These are phyloP conservation scores for Leucaena leucocephala DNA, from an alignment of 306 rosid species.

Conservation along the genomic window DNA sequence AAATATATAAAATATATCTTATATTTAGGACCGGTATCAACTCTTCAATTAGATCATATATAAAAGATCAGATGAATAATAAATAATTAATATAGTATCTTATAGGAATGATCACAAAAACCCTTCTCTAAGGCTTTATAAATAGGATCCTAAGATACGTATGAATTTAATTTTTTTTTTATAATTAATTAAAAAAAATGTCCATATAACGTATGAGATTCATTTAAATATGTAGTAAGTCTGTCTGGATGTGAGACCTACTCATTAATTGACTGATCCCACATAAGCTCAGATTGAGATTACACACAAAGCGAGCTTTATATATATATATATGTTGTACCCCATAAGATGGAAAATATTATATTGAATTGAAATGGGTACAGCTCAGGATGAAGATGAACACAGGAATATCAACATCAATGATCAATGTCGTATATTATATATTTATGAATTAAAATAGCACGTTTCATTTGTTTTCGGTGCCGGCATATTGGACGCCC, in stretches of 20 bases:
- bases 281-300: neutral
- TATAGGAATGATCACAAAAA: too few species aligned
- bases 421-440: too few species aligned
- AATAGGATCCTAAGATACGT: too few species aligned
- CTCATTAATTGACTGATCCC: neutral
- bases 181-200: neutral
- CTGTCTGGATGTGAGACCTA: neutral
- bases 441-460: neutral
- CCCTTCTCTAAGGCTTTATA: too few species aligned
- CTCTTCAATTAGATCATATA: too few species aligned
- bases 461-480: neutral
- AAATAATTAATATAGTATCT: too few species aligned
- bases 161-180: neutral
- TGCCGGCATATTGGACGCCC: constrained; percentile 31
- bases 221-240: neutral
- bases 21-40: too few species aligned
- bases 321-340: neutral
- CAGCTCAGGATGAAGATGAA: constrained; percentile 2
- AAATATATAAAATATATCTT: too few species aligned
- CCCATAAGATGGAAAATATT: neutral
- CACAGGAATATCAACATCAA: neutral
- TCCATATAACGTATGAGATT: neutral
- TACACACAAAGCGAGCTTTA: neutral
- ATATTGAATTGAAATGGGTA: neutral
- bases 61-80: too few species aligned